Evolutionary conservation across 495 filamentous ascomycete genomes (phyloP).

Genomic region (Neurospora africana): DNA sequence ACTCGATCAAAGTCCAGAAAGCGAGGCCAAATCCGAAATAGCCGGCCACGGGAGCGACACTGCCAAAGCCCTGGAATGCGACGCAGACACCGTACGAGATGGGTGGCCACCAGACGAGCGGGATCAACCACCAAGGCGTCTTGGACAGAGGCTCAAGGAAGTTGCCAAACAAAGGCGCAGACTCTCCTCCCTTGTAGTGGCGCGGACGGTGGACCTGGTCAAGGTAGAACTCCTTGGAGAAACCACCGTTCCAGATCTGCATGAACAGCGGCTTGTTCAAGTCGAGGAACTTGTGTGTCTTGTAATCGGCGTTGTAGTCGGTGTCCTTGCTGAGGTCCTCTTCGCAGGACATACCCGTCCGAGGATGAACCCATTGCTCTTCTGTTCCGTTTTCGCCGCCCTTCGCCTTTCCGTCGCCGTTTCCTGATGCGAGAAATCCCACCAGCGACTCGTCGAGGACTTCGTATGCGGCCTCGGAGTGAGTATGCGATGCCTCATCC

Average conservation of each 20-base stretch:
- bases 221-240: slow-evolving; percentile 88
- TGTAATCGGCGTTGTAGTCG: slow-evolving; percentile 62
- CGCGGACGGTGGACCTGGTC: slow-evolving; percentile 91
- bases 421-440: slow-evolving; percentile 55
- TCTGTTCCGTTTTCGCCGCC: slow-evolving; percentile 15
- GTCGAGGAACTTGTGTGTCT: slow-evolving; percentile 87
- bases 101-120: slow-evolving; percentile 73
- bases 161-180: slow-evolving; percentile 93
- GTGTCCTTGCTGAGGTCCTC: slow-evolving; percentile 84
- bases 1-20: slow-evolving; percentile 88
- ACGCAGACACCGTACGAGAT: slow-evolving; percentile 65
- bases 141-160: slow-evolving; percentile 91
- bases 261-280: slow-evolving; percentile 72
- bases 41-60: slow-evolving; percentile 27
- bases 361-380: slow-evolving; percentile 42
- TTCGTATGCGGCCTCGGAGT: slow-evolving; percentile 87
- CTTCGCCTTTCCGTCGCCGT: slow-evolving; percentile 25
- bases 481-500: slow-evolving; percentile 71
- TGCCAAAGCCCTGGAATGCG: slow-evolving; percentile 46
- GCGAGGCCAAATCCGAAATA: slow-evolving; percentile 58
- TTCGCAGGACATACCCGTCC: slow-evolving; percentile 73
- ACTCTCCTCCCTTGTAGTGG: slow-evolving; percentile 86
- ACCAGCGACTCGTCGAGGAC: slow-evolving; percentile 71
- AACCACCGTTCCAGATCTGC: slow-evolving; percentile 84
- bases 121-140: slow-evolving; percentile 88